phyloP scores from a whole-genome alignment of 2,329 filamentous ascomycete species.

The Paecilomyces variotii region DNA sequence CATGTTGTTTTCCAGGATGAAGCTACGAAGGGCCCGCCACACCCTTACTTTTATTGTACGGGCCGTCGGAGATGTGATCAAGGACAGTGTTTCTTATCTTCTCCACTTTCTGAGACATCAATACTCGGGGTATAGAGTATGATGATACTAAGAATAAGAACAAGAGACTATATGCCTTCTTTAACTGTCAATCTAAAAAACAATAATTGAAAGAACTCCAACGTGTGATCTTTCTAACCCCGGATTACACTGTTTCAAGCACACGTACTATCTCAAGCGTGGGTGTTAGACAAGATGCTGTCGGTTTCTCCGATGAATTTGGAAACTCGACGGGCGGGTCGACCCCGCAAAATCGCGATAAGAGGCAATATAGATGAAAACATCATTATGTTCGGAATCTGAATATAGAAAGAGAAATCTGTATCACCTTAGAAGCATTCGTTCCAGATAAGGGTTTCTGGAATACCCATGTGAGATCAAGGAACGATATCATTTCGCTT shows the following conservation, averaged over 20 bases:
- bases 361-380: not conserved
- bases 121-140: too few species aligned
- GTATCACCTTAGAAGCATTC: not conserved
- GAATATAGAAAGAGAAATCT: not conserved
- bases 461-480: not conserved
- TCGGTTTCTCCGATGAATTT: not conserved
- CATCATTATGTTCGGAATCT: not conserved
- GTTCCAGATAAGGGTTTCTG: not conserved
- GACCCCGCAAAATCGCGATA: not conserved
- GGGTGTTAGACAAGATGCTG: not conserved
- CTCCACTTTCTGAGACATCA: not conserved
- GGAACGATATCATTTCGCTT: not conserved
- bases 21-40: not conserved
- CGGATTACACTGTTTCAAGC: not conserved
- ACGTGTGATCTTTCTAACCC: too few species aligned
- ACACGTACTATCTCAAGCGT: not conserved
- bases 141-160: too few species aligned
- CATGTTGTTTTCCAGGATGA: not conserved
- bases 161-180: not conserved
- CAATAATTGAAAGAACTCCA: not conserved
- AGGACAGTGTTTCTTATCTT: not conserved
- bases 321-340: not conserved
- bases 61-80: too few species aligned
- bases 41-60: not conserved
- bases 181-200: not conserved